A percentile compares a stretch with the other conserved stretches of the same genome.
These are phyloP conservation scores for Medicago lupulina DNA, from an alignment of 306 rosid species.

Conservation along the genomic window DNA sequence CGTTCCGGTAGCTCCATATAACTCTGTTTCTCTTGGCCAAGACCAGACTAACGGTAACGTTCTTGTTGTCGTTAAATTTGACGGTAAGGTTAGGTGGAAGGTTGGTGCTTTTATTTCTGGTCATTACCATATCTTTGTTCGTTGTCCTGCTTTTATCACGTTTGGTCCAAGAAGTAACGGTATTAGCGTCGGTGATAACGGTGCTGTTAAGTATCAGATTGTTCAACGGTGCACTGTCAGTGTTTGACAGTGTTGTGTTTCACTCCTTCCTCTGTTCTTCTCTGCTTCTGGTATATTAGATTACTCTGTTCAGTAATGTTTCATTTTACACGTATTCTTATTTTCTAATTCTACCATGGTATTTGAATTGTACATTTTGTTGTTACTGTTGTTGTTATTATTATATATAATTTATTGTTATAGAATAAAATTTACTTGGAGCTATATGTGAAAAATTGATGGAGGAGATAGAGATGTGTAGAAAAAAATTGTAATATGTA, in stretches of 20 bases:
- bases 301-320: slow-evolving; percentile 16
- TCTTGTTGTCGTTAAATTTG: slow-evolving; percentile 56
- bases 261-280: slow-evolving; percentile 3
- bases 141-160: slow-evolving; percentile 80
- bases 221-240: slow-evolving; percentile 77
- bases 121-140: slow-evolving; percentile 62
- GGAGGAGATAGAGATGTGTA: slow-evolving; percentile 34
- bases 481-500: slow-evolving; percentile 54
- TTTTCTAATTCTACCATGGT: slow-evolving; percentile 24
- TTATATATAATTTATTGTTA: slow-evolving; percentile 32
- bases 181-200: slow-evolving; percentile 52
- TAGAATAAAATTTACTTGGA: slow-evolving; percentile 48
- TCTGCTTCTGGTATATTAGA: slow-evolving; percentile 10
- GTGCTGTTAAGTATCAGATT: slow-evolving; percentile 81
- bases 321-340: neutral
- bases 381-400: slow-evolving; percentile 26
- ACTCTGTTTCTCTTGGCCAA: slow-evolving; percentile 52
- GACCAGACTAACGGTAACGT: slow-evolving; percentile 70
- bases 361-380: slow-evolving; percentile 58
- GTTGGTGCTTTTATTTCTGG: slow-evolving; percentile 73
- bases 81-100: slow-evolving; percentile 84
- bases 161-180: slow-evolving; percentile 60
- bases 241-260: slow-evolving; percentile 46
- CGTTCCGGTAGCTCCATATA: slow-evolving; percentile 88
- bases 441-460: neutral